Evolutionary conservation across 306 rosid species (phyloP), one percentile per base, ranked within the genome.

Genomic region (Acacia melanoxylon): DNA sequence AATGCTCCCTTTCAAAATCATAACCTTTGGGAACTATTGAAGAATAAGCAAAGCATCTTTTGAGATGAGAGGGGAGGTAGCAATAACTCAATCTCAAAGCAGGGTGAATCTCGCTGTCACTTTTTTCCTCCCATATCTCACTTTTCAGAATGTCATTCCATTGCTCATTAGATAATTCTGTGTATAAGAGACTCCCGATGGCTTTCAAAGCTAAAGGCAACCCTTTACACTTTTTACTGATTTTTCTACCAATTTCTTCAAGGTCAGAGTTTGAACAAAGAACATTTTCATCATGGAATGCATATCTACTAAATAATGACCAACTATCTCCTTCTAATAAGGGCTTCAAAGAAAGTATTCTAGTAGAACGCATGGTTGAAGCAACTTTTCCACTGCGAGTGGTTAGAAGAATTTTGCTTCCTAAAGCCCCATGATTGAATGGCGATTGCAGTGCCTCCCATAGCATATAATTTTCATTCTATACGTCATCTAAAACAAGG

Each of bases 11-110:
- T 5, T 52, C 13, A 7, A 85, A 52, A 49, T 17, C 48, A 49
- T 75, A 78, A 62, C 41, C 86, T 41, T 78, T 81, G 0, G 87
- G 86, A 0, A 88, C 48, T 22, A 88, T 74, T 0, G 86, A 85
- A 10, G 87, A 82, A 76, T 85, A 87, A 11, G 90, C 83, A 85
- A 87, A 87, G 8, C 90, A 87, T 12, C 66, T 62, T 6, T 87
- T 87, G 20, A 87, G 20, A 24, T 41, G 24, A 0, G 72, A 48
- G 0, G 90, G 80, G 0, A 84, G 75, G 66, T 75, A 61, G 0
- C 72, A 20, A 29, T 85, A 88, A 31, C 87, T 85, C 20, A 85
- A 4, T 65, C 78, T 79, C 3, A 85, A 14, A 6, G 78, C 73
- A 0, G 83, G 81, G 22, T 82, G 68, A 25, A 87, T 76, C 2